A percentile compares a stretch with the other conserved stretches of the same genome.
Evolutionary conservation across 768 basidiomycete genomes (phyloP).

Genomic region (Xanthoconium stramineum): DNA sequence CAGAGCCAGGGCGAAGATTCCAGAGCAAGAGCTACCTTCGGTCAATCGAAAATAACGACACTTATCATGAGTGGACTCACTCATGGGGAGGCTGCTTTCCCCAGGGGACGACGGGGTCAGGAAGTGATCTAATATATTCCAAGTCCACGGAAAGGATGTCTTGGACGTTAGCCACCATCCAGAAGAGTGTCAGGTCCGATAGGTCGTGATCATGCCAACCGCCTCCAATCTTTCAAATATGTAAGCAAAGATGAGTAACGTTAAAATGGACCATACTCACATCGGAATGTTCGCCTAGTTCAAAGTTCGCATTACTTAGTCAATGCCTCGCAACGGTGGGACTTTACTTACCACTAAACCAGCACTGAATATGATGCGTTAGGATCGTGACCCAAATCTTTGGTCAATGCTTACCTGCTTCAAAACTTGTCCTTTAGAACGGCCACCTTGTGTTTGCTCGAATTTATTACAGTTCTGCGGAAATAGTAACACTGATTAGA

Average conservation of each 20-base stretch:
- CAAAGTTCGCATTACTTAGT: constrained; percentile 9
- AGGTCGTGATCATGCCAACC: constrained; percentile 68
- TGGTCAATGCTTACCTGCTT: constrained; percentile 47
- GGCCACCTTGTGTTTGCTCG: constrained; percentile 51
- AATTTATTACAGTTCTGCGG: constrained; percentile 60
- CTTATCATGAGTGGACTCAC: constrained; percentile 35
- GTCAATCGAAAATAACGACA: not conserved
- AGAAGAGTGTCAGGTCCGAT: constrained; percentile 57
- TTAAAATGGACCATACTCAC: not conserved
- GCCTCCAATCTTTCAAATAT: constrained; percentile 54
- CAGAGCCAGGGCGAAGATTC: constrained; percentile 50
- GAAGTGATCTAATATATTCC: constrained; percentile 47
- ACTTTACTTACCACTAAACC: constrained; percentile 59
- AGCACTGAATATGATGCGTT: constrained; percentile 43
- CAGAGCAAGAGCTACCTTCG: constrained; percentile 43
- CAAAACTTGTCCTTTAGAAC: constrained; percentile 52
- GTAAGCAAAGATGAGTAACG: not conserved
- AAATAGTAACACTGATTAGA: not conserved
- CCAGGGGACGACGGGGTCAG: constrained; percentile 55
- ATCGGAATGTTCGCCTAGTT: constrained; percentile 29
- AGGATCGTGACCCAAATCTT: not conserved
- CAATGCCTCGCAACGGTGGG: not conserved
- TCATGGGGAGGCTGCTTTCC: constrained; percentile 61
- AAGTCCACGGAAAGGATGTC: constrained; percentile 56
- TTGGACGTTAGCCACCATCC: constrained; percentile 62